These are phyloP conservation scores for Penicillium dipodomyicola DNA, from an alignment of 495 filamentous ascomycete species.

Conservation along the genomic window DNA sequence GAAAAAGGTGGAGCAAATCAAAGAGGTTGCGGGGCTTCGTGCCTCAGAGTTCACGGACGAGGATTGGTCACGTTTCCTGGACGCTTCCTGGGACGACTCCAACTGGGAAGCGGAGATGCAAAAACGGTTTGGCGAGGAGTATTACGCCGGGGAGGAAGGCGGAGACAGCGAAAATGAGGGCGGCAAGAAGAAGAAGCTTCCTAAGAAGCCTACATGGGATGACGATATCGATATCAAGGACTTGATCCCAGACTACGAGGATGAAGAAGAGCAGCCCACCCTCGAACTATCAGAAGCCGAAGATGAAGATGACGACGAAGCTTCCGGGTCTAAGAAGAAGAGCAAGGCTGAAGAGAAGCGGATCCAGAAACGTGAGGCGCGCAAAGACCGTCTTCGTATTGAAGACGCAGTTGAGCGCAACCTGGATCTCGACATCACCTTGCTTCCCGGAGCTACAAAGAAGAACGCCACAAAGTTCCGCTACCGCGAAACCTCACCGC, in stretches of 20 bases:
- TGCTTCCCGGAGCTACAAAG: slow-evolving; percentile 54
- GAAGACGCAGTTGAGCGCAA: slow-evolving; percentile 84
- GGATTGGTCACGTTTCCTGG: slow-evolving; percentile 78
- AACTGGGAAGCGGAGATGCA: slow-evolving; percentile 88
- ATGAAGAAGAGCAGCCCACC: slow-evolving; percentile 55
- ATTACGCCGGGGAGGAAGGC: slow-evolving; percentile 63
- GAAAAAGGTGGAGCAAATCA: slow-evolving; percentile 76
- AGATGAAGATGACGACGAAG: slow-evolving; percentile 48
- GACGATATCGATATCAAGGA: slow-evolving; percentile 97
- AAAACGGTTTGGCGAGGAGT: slow-evolving; percentile 79
- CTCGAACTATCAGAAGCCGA: slow-evolving; percentile 56
- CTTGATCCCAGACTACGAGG: slow-evolving; percentile 78
- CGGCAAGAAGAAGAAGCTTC: slow-evolving; percentile 58
- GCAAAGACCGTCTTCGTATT: slow-evolving; percentile 75
- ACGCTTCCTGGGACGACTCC: slow-evolving; percentile 80
- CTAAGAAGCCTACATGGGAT: slow-evolving; percentile 93
- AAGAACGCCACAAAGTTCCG: slow-evolving; percentile 63
- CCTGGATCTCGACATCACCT: slow-evolving; percentile 65
- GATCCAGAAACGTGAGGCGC: slow-evolving; percentile 70
- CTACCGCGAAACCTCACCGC: slow-evolving; percentile 91
- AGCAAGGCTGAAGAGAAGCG: slow-evolving; percentile 64
- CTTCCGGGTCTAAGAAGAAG: slow-evolving; percentile 50
- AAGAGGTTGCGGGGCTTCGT: slow-evolving; percentile 76
- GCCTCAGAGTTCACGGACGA: slow-evolving; percentile 64
- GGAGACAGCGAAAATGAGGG: slow-evolving; percentile 48